Evolutionary conservation across 1,139 yeast genomes (phyloP), one percentile per base, ranked within the genome.

Genomic region (Yamadazyma diddensiae): DNA sequence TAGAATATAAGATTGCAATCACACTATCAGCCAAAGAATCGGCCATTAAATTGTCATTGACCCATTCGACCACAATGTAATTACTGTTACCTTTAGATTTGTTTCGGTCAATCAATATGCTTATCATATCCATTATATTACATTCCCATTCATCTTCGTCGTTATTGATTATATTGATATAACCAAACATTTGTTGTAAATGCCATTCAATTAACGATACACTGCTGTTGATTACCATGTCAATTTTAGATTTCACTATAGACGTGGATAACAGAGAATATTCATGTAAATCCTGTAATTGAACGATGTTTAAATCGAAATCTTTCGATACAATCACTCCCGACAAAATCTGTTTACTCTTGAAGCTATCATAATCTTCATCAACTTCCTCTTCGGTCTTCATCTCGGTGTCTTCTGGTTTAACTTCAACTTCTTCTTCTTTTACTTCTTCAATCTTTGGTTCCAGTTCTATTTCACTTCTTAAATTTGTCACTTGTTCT

Each of bases 21-120:
- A 88, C 86, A 26, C 97, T 82, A 52, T 92, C 99, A 0, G 98
- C 98, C 46, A 92, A 77, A 0, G 97, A 83, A 49, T 92, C 98
- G 35, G 87, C 90, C 67, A 88, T 77, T 24, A 66, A 49, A 34
- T 86, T 70, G 41, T 90, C 94, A 44, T 94, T 92, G 16, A 80
- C 76, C 99, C 99, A 92, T 55, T 87, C 95, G 15, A 92, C 80
- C 0, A 80, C 71, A 12, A 81, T 76, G 16, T 66, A 45, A 27
- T 65, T 50, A 28, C 70, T 67, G 5, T 58, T 46, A n/a, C 66
- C 65, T 16, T 65, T 62, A 7, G 73, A 48, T 37, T 56, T 58
- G 24, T 57, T 49, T 33, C 48, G 48, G 23, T 77, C 82, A n/a
- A 83, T 65, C 12, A 66, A 39, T 12, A 69, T 50, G 42, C 64